Evolutionary conservation across 345 rosid genomes (phyloP).

Genomic region (Citrus hindsii): DNA sequence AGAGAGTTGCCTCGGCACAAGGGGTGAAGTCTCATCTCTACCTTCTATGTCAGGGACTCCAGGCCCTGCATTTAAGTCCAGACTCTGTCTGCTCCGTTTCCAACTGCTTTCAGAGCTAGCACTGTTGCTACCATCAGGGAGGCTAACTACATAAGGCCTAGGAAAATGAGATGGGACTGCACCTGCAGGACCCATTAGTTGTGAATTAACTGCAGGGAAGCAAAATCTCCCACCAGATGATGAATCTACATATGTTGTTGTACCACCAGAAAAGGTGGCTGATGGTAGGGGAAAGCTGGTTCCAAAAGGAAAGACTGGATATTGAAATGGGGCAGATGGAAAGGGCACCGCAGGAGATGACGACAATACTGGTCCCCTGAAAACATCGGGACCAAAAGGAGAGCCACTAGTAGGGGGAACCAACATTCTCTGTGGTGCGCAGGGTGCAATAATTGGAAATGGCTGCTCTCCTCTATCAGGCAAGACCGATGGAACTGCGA

Average conservation of each 20-base stretch:
- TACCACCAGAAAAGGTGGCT: conserved; percentile 58
- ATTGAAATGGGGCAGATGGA: conserved; percentile 64
- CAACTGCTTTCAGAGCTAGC: conserved; percentile 41
- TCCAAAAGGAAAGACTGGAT: conserved; percentile 63
- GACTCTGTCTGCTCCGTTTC: conserved; percentile 67
- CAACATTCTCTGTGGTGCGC: conserved; percentile 62
- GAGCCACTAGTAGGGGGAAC: conserved; percentile 50
- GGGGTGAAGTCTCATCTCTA: conserved; percentile 56
- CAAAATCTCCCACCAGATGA: conserved; percentile 58
- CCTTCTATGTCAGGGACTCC: conserved; percentile 58
- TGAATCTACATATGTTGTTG: conserved; percentile 68
- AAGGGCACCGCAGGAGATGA: conserved; percentile 79
- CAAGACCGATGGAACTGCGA: conserved; percentile 53
- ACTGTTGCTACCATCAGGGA: conserved; percentile 51
- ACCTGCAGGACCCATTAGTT: conserved; percentile 53
- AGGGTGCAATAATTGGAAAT: conserved; percentile 49
- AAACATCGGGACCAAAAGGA: conserved; percentile 58
- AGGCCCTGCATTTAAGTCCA: conserved; percentile 90
- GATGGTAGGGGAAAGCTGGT: conserved; percentile 58
- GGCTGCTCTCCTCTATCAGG: conserved; percentile 72
- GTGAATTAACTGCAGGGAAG: conserved; percentile 65
- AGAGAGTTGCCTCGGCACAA: conserved; percentile 47
- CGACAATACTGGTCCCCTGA: conserved; percentile 62
- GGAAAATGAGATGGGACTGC: conserved; percentile 51
- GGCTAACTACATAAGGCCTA: conserved; percentile 60